Percentiles rank a stretch among this genome's conserved stretches.
Evolutionary conservation across 164 flowering plant species (phyloP).

Genomic region (Akebia trifoliata): DNA sequence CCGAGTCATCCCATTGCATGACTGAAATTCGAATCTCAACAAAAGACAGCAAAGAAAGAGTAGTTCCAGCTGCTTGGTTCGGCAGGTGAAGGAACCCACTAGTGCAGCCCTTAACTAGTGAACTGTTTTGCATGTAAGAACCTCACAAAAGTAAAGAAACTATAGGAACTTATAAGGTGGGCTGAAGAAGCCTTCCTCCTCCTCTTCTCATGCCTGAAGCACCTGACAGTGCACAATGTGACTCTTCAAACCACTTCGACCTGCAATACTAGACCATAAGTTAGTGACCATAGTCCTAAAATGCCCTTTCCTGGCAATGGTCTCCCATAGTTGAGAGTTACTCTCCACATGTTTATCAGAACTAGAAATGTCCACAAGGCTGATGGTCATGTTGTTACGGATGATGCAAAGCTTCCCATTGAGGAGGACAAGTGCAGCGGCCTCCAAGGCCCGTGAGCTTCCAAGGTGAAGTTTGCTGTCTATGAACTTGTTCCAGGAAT

Average conservation of each 20-base stretch:
- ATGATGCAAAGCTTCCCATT: constrained; percentile 91
- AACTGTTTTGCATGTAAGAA: neutral
- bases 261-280: constrained; percentile 84
- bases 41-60: neutral
- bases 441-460: constrained; percentile 77
- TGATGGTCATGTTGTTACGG: constrained; percentile 95
- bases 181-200: neutral
- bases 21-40: constrained; percentile 1
- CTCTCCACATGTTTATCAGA: constrained; percentile 53
- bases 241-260: constrained; percentile 68
- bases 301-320: constrained; percentile 66
- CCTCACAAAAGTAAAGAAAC: constrained; percentile 3
- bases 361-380: constrained; percentile 74
- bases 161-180: neutral
- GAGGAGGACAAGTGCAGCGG: constrained; percentile 88
- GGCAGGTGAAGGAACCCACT: neutral
- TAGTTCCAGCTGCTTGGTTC: neutral
- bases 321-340: constrained; percentile 79
- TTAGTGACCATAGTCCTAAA: constrained; percentile 62
- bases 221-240: constrained; percentile 96
- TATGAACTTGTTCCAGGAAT: constrained; percentile 76
- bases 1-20: neutral
- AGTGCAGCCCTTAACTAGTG: neutral
- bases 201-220: constrained; percentile 69
- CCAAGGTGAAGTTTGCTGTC: constrained; percentile 91